Conservation (phyloP, 106 monocot species). For the Dendrobium chrysotoxum region DNA sequence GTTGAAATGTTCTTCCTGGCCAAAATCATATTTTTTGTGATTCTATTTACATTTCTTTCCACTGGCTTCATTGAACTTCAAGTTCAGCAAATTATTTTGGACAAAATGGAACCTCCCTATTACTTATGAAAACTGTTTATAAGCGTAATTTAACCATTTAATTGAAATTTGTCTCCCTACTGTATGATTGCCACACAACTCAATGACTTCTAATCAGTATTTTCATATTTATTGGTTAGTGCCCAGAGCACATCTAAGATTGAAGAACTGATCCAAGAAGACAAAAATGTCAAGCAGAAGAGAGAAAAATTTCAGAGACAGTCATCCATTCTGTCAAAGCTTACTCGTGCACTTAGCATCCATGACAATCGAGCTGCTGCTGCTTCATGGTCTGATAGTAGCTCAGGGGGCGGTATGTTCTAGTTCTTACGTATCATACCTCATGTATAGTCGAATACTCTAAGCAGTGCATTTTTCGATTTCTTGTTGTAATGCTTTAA, state of each 20-base stretch:
- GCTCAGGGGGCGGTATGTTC: conserved; percentile 37
- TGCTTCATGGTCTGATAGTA: conserved; percentile 52
- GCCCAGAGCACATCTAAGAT: conserved; percentile 71
- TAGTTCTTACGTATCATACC: background rate
- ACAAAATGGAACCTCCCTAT: no score
- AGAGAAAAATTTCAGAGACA: conserved; percentile 69
- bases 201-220: no score
- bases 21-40: no score
- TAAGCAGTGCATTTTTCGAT: background rate
- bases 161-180: no score
- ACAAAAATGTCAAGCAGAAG: conserved; percentile 78
- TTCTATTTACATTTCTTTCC: background rate
- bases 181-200: no score
- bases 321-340: conserved; percentile 83
- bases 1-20: no score
- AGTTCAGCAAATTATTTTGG: no score
- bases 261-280: conserved; percentile 89
- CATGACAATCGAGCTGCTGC: conserved; percentile 74
- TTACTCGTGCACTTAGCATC: conserved; percentile 79
- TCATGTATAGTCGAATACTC: background rate
- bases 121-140: no score
- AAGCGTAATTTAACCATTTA: no score
- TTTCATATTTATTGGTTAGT: conserved; percentile 21
- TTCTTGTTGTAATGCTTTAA: background rate
- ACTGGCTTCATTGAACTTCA: no score